Percentiles rank a stretch among this genome's conserved stretches.
phyloP scores from a whole-genome alignment of 208 protist species.

The Balamuthia mandrillaris region DNA sequence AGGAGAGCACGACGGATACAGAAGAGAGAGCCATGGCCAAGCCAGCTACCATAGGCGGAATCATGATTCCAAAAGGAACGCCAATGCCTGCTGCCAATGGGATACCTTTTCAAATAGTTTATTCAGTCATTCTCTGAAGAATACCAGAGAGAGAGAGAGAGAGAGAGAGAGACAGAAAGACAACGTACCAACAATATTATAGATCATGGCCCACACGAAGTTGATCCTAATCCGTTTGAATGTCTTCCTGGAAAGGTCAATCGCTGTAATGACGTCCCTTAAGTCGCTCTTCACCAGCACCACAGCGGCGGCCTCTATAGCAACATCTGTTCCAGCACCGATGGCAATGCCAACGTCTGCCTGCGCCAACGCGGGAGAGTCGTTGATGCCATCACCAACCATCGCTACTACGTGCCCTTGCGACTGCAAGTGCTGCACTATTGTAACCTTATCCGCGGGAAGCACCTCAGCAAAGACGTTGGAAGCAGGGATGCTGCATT shows the following conservation, averaged over 20 bases:
- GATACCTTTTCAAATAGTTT: conserved; percentile 59
- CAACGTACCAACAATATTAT: conserved; percentile 74
- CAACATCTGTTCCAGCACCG: conserved; percentile 78
- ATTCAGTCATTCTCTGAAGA: too few relatives aligned
- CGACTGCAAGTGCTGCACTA: conserved; percentile 58
- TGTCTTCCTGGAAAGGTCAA: conserved; percentile 70
- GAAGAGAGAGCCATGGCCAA: conserved; percentile 80
- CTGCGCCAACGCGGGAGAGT: conserved; percentile 72
- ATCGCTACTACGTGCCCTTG: conserved; percentile 62
- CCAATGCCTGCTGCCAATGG: conserved; percentile 80
- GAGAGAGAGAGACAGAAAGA: not conserved
- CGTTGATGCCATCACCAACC: conserved; percentile 83
- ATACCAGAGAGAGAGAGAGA: too few relatives aligned
- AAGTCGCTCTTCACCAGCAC: conserved; percentile 73
- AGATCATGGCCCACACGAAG: conserved; percentile 78
- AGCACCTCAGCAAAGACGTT: conserved; percentile 80
- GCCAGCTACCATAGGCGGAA: conserved; percentile 74
- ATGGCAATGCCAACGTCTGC: conserved; percentile 84
- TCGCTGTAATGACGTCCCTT: conserved; percentile 67
- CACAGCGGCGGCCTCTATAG: conserved; percentile 77
- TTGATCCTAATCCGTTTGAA: conserved; percentile 78
- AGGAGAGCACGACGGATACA: conserved; percentile 78
- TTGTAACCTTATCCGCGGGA: conserved; percentile 77
- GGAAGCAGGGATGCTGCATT: conserved; percentile 79
- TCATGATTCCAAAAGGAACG: conserved; percentile 51